Percentiles rank a stretch among this genome's conserved stretches.
These are phyloP conservation scores for Saturnispora diversa DNA, from an alignment of 805 yeast species.

Conservation along the genomic window DNA sequence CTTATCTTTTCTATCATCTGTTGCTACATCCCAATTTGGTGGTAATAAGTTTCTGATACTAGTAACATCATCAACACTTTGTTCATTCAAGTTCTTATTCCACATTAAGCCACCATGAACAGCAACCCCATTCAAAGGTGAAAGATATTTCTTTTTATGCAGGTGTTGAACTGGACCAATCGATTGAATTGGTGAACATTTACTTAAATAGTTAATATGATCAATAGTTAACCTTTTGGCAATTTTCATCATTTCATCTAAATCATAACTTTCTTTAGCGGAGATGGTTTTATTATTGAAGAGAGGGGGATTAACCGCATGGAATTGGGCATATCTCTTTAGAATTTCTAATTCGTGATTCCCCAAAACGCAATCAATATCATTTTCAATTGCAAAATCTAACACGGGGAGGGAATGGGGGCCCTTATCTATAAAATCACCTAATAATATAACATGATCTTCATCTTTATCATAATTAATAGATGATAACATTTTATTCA, in stretches of 20 bases:
- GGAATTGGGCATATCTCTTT: conserved; percentile 54
- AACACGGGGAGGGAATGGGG: conserved; percentile 63
- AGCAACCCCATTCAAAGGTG: conserved; percentile 41
- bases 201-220: conserved; percentile 53
- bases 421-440: conserved; percentile 85
- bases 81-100: conserved; percentile 46
- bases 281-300: conserved; percentile 12
- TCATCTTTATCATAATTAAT: conserved; percentile 35
- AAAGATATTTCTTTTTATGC: conserved; percentile 15
- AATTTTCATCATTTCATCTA: conserved; percentile 34
- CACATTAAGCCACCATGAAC: conserved; percentile 82
- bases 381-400: conserved; percentile 50
- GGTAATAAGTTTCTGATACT: conserved; percentile 64
- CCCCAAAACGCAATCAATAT: conserved; percentile 72
- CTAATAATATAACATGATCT: conserved; percentile 64
- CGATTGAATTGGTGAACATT: conserved; percentile 55
- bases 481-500: conserved; percentile 45
- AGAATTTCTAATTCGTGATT: conserved; percentile 78
- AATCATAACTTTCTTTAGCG: conserved; percentile 24
- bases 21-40: conserved; percentile 51
- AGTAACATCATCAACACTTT: conserved; percentile 53
- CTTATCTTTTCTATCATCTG: conserved; percentile 34
- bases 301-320: conserved; percentile 32
- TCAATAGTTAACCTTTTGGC: conserved; percentile 49
- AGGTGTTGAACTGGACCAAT: conserved; percentile 53